Conservation (phyloP, 192 early-diverging fungal species). For the Podochytrium sp. region DNA sequence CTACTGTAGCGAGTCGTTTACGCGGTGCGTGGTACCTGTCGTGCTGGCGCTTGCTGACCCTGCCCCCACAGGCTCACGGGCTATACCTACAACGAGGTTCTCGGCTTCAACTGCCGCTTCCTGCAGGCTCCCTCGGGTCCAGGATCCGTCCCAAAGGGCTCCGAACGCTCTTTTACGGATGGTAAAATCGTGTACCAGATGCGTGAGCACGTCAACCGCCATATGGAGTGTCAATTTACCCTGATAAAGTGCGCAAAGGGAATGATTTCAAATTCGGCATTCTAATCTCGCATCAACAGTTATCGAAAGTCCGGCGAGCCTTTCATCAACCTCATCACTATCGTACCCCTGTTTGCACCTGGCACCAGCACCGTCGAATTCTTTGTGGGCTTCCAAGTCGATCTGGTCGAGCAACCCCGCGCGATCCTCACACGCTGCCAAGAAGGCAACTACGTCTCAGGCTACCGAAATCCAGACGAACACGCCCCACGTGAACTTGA, state of each 20-base stretch:
- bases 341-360: slow-evolving; percentile 61
- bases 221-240: slow-evolving; percentile 67
- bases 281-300: slow-evolving; percentile 1
- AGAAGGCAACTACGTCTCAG: slow-evolving; percentile 41
- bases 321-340: slow-evolving; percentile 71
- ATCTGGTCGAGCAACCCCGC: slow-evolving; percentile 73
- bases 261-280: background rate
- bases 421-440: slow-evolving; percentile 66
- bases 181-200: slow-evolving; percentile 54
- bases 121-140: slow-evolving; percentile 38
- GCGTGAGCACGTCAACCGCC: slow-evolving; percentile 46
- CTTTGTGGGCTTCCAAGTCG: slow-evolving; percentile 68
- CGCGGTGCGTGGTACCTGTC: slow-evolving; percentile 29
- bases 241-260: slow-evolving; percentile 53
- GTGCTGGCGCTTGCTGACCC: background rate
- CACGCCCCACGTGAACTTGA: slow-evolving; percentile 3
- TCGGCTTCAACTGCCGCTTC: slow-evolving; percentile 56
- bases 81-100: slow-evolving; percentile 43
- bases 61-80: slow-evolving; percentile 51
- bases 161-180: slow-evolving; percentile 25
- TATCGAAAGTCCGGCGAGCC: slow-evolving; percentile 71
- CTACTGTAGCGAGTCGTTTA: slow-evolving; percentile 68
- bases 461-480: slow-evolving; percentile 30
- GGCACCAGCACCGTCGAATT: slow-evolving; percentile 55
- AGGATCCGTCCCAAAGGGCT: slow-evolving; percentile 6